Percentiles rank a stretch among this genome's conserved stretches.
phyloP scores from a whole-genome alignment of 192 early-diverging fungal species.

The Entomortierella beljakovae region DNA sequence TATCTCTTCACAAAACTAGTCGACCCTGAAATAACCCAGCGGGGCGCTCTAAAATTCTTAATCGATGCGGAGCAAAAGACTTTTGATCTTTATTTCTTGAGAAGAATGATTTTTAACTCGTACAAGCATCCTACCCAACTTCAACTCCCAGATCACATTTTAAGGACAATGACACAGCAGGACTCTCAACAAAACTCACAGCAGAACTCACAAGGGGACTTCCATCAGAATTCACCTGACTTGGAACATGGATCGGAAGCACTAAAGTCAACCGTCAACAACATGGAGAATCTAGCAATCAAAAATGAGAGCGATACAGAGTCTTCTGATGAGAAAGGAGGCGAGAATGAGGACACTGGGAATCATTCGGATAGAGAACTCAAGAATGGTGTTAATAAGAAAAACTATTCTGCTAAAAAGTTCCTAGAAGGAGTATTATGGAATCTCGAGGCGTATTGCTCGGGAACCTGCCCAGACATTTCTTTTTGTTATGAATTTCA shows the following conservation, averaged over 20 bases:
- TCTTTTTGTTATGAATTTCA: conserved; percentile 28
- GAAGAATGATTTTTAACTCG: conserved; percentile 30
- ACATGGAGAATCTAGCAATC: not conserved
- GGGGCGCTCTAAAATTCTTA: conserved; percentile 14
- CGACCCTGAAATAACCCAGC: conserved; percentile 18
- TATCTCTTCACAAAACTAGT: conserved; percentile 40
- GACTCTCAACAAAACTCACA: too few species aligned
- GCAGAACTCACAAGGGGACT: too few species aligned
- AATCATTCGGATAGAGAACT: not conserved
- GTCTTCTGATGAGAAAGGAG: not conserved
- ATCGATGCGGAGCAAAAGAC: conserved; percentile 43
- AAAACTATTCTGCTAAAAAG: conserved; percentile 26
- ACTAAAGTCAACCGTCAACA: not conserved
- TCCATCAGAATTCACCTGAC: too few species aligned
- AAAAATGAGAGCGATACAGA: conserved; percentile 19
- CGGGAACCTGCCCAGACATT: conserved; percentile 49
- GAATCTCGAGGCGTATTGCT: conserved; percentile 54
- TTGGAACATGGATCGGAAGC: too few species aligned
- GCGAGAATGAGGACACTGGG: not conserved
- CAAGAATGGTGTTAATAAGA: conserved; percentile 6
- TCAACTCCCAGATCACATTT: not conserved
- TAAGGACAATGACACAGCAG: too few species aligned
- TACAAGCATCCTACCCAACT: conserved; percentile 12
- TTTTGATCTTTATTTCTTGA: conserved; percentile 42
- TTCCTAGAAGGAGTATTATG: conserved; percentile 43